Conservation (phyloP, 2,329 filamentous ascomycete species). For the Fusarium tuaranense region DNA sequence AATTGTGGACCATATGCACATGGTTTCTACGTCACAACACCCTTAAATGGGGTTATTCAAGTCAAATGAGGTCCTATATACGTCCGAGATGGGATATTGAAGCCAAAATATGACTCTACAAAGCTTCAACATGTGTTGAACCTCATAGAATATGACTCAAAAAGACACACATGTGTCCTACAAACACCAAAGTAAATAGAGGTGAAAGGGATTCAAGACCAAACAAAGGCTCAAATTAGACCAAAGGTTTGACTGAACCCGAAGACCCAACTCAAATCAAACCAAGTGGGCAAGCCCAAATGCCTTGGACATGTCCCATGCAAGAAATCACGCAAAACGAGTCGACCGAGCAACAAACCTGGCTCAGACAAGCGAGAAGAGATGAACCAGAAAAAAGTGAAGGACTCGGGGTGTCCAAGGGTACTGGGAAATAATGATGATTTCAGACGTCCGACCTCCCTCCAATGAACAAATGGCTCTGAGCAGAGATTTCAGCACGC, state of each 20-base stretch:
- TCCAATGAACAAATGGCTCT: conserved; percentile 32
- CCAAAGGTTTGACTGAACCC: conserved; percentile 3
- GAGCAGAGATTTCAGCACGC: conserved; percentile 12
- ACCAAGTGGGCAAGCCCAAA: neutral
- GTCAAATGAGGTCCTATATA: conserved; percentile 18
- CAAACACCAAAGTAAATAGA: conserved; percentile 17
- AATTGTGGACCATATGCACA: conserved; percentile 38
- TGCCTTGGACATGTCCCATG: neutral
- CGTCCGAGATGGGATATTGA: neutral
- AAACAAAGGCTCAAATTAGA: neutral
- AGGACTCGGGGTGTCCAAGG: conserved; percentile 16
- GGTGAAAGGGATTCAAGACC: neutral
- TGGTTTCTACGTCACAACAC: conserved; percentile 34
- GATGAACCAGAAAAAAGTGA: conserved; percentile 2
- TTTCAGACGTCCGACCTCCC: conserved; percentile 1
- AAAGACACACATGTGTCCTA: neutral
- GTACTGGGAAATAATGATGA: conserved; percentile 24
- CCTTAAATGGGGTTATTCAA: conserved; percentile 24
- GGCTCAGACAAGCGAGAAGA: conserved; percentile 16
- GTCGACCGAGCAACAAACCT: conserved; percentile 24
- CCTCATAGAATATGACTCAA: neutral
- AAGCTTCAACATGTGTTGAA: conserved; percentile 2
- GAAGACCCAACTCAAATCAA: conserved; percentile 1
- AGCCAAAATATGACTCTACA: conserved; percentile 1
- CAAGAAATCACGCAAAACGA: conserved; percentile 8